Evolutionary conservation across 441 rosid genomes (phyloP).

Genomic region (Erysimum cheiri): DNA sequence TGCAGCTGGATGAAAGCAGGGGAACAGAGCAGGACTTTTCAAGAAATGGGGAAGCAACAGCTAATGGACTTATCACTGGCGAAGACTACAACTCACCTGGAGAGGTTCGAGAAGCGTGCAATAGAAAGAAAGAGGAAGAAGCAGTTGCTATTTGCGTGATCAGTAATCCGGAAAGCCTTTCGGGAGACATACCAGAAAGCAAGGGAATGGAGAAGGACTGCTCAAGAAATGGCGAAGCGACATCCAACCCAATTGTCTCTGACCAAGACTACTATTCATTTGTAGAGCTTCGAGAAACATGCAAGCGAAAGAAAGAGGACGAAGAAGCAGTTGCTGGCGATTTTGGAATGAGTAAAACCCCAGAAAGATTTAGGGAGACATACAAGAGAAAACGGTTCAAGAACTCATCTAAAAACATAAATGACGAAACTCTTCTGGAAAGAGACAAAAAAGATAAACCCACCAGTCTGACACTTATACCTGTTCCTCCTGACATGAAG

Average conservation of each 20-base stretch:
- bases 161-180: constrained; percentile 32
- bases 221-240: constrained; percentile 22
- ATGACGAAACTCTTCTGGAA: constrained; percentile 27
- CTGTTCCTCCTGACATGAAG: constrained; percentile 43
- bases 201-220: constrained; percentile 38
- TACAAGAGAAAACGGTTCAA: constrained; percentile 43
- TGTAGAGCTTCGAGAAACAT: constrained; percentile 38
- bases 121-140: constrained; percentile 28
- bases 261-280: constrained; percentile 32
- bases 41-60: constrained; percentile 25
- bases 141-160: constrained; percentile 31
- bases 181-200: constrained; percentile 34
- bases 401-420: constrained; percentile 29
- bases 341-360: constrained; percentile 35
- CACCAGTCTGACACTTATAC: constrained; percentile 29
- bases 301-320: constrained; percentile 33
- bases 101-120: constrained; percentile 34
- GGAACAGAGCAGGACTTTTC: constrained; percentile 39
- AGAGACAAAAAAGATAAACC: constrained; percentile 39
- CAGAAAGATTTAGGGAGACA: constrained; percentile 46
- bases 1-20: constrained; percentile 32
- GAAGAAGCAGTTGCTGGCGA: constrained; percentile 29
- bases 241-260: constrained; percentile 24
- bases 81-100: constrained; percentile 36
- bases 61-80: constrained; percentile 6